These are phyloP conservation scores for Diddensiella caesifluorescens DNA, from an alignment of 805 yeast genomes.

Conservation along the genomic window DNA sequence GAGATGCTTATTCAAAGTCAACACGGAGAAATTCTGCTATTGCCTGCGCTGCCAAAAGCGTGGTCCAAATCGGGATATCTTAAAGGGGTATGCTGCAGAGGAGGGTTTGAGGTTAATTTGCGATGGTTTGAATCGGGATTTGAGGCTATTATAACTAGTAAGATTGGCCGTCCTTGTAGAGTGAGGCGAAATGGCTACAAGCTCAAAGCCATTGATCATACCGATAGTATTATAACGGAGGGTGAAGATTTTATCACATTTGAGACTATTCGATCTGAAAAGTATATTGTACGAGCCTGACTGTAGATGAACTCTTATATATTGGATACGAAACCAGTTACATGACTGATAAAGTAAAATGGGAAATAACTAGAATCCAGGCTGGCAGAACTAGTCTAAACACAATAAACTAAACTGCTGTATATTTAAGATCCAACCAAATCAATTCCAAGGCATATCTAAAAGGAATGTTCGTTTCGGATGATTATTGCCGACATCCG, in stretches of 20 bases:
- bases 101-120: constrained; percentile 6
- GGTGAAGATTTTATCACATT: not conserved
- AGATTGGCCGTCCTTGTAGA: not conserved
- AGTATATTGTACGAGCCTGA: no score
- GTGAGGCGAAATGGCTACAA: not conserved
- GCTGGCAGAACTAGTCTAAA: no score
- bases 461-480: no score
- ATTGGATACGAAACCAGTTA: no score
- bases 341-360: no score
- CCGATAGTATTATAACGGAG: not conserved
- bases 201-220: not conserved
- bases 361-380: no score
- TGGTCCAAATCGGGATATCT: constrained; percentile 8
- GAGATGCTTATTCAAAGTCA: constrained; percentile 14
- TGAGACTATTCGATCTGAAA: not conserved
- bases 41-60: constrained; percentile 10
- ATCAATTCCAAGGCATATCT: no score
- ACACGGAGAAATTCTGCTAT: constrained; percentile 2
- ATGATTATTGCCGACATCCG: constrained; percentile 1
- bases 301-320: no score
- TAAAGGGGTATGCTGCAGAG: constrained; percentile 8
- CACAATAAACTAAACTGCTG: no score
- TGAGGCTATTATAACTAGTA: constrained; percentile 1
- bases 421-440: no score
- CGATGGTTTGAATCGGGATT: constrained; percentile 3